Percentiles rank a stretch among this genome's conserved stretches.
Conservation (phyloP, 495 filamentous ascomycete genomes). For the Jackrogersella multiformis region DNA sequence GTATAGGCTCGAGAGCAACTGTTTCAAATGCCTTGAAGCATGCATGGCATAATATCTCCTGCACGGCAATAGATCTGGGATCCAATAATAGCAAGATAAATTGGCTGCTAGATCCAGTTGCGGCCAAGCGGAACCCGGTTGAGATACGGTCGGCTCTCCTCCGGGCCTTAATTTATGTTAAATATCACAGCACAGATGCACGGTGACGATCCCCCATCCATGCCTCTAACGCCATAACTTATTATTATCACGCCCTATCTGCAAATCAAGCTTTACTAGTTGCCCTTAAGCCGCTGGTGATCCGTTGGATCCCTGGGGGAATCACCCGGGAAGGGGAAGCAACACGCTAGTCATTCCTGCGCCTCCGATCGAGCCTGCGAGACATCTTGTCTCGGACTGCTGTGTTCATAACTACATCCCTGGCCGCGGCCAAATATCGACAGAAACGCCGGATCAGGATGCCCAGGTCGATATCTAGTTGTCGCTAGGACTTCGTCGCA, state of each 20-base stretch:
- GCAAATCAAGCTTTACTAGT: constrained; percentile 20
- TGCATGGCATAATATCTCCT: constrained; percentile 18
- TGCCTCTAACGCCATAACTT: constrained; percentile 33
- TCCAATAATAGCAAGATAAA: constrained; percentile 11
- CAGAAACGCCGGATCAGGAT: constrained; percentile 14
- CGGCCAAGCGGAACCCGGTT: constrained; percentile 26
- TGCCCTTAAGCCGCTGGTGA: constrained; percentile 30
- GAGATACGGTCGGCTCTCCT: constrained; percentile 32
- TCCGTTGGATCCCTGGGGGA: constrained; percentile 31
- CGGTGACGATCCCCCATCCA: constrained; percentile 31
- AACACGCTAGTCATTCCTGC: constrained; percentile 27
- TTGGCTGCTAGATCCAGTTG: constrained; percentile 6
- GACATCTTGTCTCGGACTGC: constrained; percentile 12
- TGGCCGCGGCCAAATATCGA: constrained; percentile 12
- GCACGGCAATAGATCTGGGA: constrained; percentile 16
- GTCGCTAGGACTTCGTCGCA: constrained; percentile 21
- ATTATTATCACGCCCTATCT: constrained; percentile 25
- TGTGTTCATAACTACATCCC: background rate
- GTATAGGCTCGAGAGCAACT: constrained; percentile 16
- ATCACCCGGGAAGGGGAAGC: constrained; percentile 22
- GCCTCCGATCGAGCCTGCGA: constrained; percentile 2
- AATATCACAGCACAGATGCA: constrained; percentile 38
- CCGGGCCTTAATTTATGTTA: constrained; percentile 37
- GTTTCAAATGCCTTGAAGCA: constrained; percentile 9
- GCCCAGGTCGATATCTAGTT: constrained; percentile 7